Base-by-base conservation (phyloP, 371 early-diverging fungal species). In the Mortierella sp. region DNA sequence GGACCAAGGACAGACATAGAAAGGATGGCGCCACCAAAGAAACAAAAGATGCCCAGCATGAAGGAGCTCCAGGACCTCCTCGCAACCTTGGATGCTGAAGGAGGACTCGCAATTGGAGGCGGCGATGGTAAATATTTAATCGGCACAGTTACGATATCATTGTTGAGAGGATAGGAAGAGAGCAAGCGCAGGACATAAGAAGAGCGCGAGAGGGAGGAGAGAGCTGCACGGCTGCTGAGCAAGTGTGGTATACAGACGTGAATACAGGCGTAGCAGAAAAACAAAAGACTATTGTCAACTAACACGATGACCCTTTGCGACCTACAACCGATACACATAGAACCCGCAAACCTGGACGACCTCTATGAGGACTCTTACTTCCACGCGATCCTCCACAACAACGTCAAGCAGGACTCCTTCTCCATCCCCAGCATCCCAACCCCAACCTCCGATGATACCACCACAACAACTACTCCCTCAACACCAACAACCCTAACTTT, bases 361-460 rank as follows among this genome's bases (percentile, higher is more conserved):
- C 79, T 85, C 16, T 85, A 71, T 21, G 85, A 85, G 44, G 85
- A 85, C 72, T 85, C 82, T 8, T 85, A 85, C 70, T 76, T 85
- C 27, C 49, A 85, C 41, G 74, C 81, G 12, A 81, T 85, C 63
- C 72, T 85, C 2, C 85, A 85, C 77, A 76, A 79, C 16, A 76
- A 55, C 51, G 38, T 85, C 74, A 73, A 70, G 32, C 76, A 79
- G 72, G 63, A 63, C 70, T 35, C 78, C 1, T 48, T 85, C 65
- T 14, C 63, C 27, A 27, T 79, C 56, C 0, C 78, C 18, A 11
- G 49, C 46, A 60, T 27, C 29, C 18, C n/a, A 43, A 16, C 51
- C 16, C 2, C 48, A 11, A 63, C 78, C 8, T 43, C 80, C 60
- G 35, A 72, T 14, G 27, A 74, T 48, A 10, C 29, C 60, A 10